phyloP scores from a whole-genome alignment of 2,329 filamentous ascomycete species.

The Colletotrichum magnum region DNA sequence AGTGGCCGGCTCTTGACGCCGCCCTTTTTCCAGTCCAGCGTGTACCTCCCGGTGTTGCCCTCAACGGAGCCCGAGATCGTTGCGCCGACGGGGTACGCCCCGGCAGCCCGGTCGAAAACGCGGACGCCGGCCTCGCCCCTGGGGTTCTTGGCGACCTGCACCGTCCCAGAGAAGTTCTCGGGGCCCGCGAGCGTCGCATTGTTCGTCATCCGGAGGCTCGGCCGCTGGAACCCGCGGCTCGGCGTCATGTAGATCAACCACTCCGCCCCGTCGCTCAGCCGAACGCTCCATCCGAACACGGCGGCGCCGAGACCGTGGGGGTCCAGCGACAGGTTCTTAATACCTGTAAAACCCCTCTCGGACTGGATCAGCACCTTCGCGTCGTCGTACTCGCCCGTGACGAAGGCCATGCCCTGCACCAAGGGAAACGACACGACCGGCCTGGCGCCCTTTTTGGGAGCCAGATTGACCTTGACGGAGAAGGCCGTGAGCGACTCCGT shows the following conservation, averaged over 20 bases:
- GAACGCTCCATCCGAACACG: constrained; percentile 66
- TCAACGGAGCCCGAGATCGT: constrained; percentile 71
- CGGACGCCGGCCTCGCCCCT: constrained; percentile 63
- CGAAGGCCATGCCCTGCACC: constrained; percentile 84
- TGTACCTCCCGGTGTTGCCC: constrained; percentile 74
- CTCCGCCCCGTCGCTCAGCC: constrained; percentile 45
- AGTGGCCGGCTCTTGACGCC: constrained; percentile 69
- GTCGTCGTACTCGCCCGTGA: constrained; percentile 78
- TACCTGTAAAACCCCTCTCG: constrained; percentile 74
- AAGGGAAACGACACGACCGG: constrained; percentile 78
- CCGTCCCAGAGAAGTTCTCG: constrained; percentile 72
- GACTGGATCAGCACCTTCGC: constrained; percentile 77
- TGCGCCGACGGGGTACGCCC: constrained; percentile 75
- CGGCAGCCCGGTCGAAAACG: constrained; percentile 77
- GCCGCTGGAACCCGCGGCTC: constrained; percentile 67
- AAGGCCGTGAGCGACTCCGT: constrained; percentile 62
- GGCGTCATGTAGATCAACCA: constrained; percentile 56
- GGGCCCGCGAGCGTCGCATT: constrained; percentile 15
- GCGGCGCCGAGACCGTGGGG: constrained; percentile 47
- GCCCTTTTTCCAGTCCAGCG: constrained; percentile 74
- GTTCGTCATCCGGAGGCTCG: constrained; percentile 40
- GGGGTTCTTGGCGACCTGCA: constrained; percentile 86
- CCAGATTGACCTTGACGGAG: constrained; percentile 74
- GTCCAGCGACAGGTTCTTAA: constrained; percentile 59
- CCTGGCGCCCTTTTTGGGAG: constrained; percentile 54